Evolutionary conservation across 805 yeast species (phyloP), one percentile per base, ranked within the genome.

Genomic region (Ogataea nonfermentans): DNA sequence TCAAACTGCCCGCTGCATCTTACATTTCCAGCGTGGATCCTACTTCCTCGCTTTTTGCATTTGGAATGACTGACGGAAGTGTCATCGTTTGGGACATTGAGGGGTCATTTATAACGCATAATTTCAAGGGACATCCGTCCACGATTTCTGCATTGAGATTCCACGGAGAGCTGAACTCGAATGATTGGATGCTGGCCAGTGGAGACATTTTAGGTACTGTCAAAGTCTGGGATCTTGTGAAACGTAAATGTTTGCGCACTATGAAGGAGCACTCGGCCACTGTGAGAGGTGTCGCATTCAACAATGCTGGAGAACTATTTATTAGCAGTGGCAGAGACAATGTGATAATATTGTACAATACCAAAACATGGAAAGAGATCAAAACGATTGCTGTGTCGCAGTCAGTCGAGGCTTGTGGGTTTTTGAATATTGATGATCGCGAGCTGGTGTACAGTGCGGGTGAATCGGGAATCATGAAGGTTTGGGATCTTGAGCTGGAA

Each of bases 61-160:
- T 93, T 56, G 99, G 99, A 27, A 89, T 95, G 32, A 84, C 97
- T 1, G 99, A 93, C 62, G 98, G 99, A 33, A 75, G 80, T 29
- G 84, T 90, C 12, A 80, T 86, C 31, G 95, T 93, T 1, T 89
- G 95, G 83, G 99, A 93, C 61, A 73, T 93, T 25, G 90, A 80
- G 48, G 89, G 89, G 24, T 90, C 93, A 1, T 87, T 74, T 49
- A 77, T 84, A 3, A 93, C 99, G 0, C 99, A 93, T 62, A 80
- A 87, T 10, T 73, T 93, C 41, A 84, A 85, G 60, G 98, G 99
- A 1, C 99, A 93, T 60, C 95, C 96, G 14, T 81, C 93, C 9
- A 84, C 95, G 2, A 73, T 91, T 28, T 82, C 95, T 32, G 78
- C 93, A 4, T 61, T 91, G 40, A 45, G 57, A 1, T 88, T 93